Evolutionary conservation across 2,329 filamentous ascomycete genomes (phyloP).

Genomic region (Aureobasidium melanogenum): DNA sequence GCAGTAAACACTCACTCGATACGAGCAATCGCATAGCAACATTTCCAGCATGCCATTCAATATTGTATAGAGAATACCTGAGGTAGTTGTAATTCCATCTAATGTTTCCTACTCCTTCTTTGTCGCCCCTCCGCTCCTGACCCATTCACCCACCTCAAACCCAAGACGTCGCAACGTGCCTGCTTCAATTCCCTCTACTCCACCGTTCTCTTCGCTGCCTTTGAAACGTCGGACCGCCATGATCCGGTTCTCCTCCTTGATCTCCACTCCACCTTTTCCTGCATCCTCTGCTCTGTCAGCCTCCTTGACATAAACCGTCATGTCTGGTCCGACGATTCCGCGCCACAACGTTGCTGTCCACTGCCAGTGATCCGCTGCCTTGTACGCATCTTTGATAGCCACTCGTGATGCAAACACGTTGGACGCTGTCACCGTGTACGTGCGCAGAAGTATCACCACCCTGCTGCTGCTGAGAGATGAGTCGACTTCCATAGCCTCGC

Average conservation of each 20-base stretch:
- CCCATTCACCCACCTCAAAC: constrained; percentile 85
- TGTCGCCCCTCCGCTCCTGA: constrained; percentile 29
- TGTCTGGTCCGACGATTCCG: constrained; percentile 71
- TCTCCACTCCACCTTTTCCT: constrained; percentile 27
- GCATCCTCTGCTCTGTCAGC: constrained; percentile 13
- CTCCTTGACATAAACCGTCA: constrained; percentile 57
- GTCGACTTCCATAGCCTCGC: constrained; percentile 19
- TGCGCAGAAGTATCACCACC: constrained; percentile 67
- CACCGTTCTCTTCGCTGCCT: constrained; percentile 21
- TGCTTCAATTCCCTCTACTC: constrained; percentile 27
- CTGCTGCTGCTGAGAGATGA: constrained; percentile 14
- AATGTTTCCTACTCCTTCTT: background rate
- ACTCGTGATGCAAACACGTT: constrained; percentile 66
- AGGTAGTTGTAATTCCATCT: background rate
- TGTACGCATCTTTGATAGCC: constrained; percentile 68
- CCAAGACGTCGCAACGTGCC: constrained; percentile 61
- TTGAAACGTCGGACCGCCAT: constrained; percentile 25
- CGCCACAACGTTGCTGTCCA: constrained; percentile 96
- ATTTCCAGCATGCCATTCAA: background rate
- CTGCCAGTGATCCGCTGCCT: constrained; percentile 86
- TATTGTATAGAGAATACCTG: background rate
- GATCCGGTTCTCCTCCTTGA: constrained; percentile 30
- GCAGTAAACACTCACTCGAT: background rate
- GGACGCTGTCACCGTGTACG: constrained; percentile 71
- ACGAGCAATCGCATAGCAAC: background rate